These are phyloP conservation scores for Kazachstania kunashirensis DNA, from an alignment of 805 yeast species.

Conservation along the genomic window DNA sequence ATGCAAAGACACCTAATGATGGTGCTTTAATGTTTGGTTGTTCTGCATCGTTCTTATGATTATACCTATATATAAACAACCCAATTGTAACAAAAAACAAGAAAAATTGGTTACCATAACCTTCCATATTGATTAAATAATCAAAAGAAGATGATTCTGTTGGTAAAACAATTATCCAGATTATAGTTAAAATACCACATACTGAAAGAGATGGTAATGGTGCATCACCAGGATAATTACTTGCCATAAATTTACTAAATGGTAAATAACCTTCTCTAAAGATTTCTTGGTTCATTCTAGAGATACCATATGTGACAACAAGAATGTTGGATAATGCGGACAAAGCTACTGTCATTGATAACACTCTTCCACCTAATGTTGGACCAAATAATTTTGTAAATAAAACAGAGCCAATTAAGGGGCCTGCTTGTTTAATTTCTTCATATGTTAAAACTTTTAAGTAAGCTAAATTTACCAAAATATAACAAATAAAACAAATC, in stretches of 20 bases:
- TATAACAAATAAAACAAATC: conserved; percentile 39
- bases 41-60: conserved; percentile 35
- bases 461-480: conserved; percentile 47
- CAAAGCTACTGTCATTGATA: conserved; percentile 49
- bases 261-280: conserved; percentile 58
- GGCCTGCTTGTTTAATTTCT: conserved; percentile 46
- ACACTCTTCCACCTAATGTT: conserved; percentile 41
- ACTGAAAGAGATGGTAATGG: conserved; percentile 42
- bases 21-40: conserved; percentile 45
- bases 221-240: conserved; percentile 46
- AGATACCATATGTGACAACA: conserved; percentile 49
- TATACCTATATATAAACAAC: conserved; percentile 41
- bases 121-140: conserved; percentile 37
- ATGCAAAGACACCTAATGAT: conserved; percentile 37
- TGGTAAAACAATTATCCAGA: conserved; percentile 30
- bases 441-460: conserved; percentile 44
- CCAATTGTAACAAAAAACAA: conserved; percentile 48
- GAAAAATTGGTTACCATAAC: conserved; percentile 40
- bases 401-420: conserved; percentile 48
- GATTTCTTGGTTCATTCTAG: conserved; percentile 56
- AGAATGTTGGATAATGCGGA: conserved; percentile 55
- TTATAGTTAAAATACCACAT: conserved; percentile 26
- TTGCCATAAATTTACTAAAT: conserved; percentile 40
- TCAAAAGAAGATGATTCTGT: conserved; percentile 32
- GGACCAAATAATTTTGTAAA: conserved; percentile 49